Evolutionary conservation across 495 filamentous ascomycete species (phyloP).

Genomic region (Baudoinia panamericana): DNA sequence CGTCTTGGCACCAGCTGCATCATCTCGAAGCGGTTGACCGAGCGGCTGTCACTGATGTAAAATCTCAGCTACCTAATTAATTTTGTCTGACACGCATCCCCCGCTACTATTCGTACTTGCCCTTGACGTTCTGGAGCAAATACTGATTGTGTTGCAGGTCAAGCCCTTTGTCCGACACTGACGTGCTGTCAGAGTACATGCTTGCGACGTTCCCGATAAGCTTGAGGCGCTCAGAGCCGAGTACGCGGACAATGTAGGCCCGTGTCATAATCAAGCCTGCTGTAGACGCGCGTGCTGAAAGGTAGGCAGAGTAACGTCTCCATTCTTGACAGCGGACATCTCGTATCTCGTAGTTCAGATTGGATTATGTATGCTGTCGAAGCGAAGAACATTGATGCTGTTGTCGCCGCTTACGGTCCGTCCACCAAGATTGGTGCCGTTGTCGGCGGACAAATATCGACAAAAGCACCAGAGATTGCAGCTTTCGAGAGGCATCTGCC

Average conservation of each 20-base stretch:
- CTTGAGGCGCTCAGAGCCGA: constrained; percentile 63
- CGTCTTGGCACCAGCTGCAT: constrained; percentile 21
- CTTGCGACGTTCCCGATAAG: constrained; percentile 80
- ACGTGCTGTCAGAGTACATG: constrained; percentile 57
- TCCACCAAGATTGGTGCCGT: constrained; percentile 90
- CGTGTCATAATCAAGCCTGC: constrained; percentile 1
- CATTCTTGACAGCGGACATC: constrained; percentile 82
- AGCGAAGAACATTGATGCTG: constrained; percentile 71
- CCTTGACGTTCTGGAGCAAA: background rate
- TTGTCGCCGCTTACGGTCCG: constrained; percentile 76
- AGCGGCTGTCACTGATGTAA: constrained; percentile 79
- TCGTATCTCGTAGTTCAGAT: constrained; percentile 87
- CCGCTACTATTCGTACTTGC: background rate
- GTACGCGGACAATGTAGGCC: constrained; percentile 57
- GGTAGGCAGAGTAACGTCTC: constrained; percentile 49
- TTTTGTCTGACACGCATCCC: constrained; percentile 59
- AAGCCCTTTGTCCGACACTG: background rate
- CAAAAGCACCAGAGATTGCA: constrained; percentile 90
- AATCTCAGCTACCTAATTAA: constrained; percentile 85
- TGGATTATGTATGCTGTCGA: constrained; percentile 98
- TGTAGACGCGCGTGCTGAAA: constrained; percentile 41
- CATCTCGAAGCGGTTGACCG: constrained; percentile 10
- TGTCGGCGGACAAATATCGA: constrained; percentile 94
- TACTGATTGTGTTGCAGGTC: background rate
- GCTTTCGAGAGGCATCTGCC: constrained; percentile 87